Conservation (phyloP, 352 stramenopile species). For the Phytophthora rubi region DNA sequence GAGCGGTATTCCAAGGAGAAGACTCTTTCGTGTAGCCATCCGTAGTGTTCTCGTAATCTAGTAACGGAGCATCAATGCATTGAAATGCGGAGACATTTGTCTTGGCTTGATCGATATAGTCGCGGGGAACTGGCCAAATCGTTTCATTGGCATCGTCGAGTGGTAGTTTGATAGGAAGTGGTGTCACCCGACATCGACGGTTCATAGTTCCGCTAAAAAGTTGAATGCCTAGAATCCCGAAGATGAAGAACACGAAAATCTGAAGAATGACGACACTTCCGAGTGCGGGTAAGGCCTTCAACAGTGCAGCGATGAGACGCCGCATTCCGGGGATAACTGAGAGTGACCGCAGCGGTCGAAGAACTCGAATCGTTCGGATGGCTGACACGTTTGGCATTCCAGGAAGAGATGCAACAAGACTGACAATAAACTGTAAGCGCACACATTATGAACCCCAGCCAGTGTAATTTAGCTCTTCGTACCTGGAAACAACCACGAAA, state of each 20-base stretch:
- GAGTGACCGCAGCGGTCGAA: constrained; percentile 89
- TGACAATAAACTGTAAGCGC: constrained; percentile 22
- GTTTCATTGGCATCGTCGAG: constrained; percentile 34
- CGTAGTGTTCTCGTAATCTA: constrained; percentile 62
- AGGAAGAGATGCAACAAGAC: constrained; percentile 61
- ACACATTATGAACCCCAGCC: neutral
- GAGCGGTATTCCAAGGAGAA: constrained; percentile 64
- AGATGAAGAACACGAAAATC: constrained; percentile 93
- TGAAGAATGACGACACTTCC: constrained; percentile 90
- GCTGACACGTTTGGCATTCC: constrained; percentile 78
- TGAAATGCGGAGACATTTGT: constrained; percentile 42
- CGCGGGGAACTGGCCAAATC: constrained; percentile 60
- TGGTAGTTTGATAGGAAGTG: constrained; percentile 67
- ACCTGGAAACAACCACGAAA: constrained; percentile 90
- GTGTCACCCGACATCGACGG: constrained; percentile 81
- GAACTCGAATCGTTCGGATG: constrained; percentile 89
- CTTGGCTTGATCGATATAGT: constrained; percentile 55
- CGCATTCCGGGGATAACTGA: constrained; percentile 86
- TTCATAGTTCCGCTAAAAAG: constrained; percentile 87
- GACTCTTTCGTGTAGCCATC: constrained; percentile 64
- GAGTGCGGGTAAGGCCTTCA: constrained; percentile 88
- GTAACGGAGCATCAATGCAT: constrained; percentile 44
- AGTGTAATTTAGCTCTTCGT: neutral
- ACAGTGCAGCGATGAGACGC: constrained; percentile 78
- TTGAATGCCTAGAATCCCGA: constrained; percentile 91